Evolutionary conservation across 2,329 filamentous ascomycete species (phyloP).

Genomic region (Clonostachys byssicola): DNA sequence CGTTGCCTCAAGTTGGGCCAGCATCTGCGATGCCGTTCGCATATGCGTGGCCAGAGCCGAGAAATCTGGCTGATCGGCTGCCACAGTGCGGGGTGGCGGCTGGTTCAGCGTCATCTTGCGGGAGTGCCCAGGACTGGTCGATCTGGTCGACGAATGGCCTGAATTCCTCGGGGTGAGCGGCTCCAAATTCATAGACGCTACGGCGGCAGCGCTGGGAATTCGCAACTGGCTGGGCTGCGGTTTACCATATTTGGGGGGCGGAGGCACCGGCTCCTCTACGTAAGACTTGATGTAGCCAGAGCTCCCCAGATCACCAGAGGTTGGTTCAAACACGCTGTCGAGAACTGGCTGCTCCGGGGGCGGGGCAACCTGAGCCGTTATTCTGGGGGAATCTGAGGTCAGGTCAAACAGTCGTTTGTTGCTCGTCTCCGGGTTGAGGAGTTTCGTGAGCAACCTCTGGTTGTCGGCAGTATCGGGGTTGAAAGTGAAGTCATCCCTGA

Average conservation of each 20-base stretch:
- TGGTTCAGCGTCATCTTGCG: constrained; percentile 56
- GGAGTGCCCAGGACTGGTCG: constrained; percentile 59
- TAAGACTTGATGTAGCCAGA: constrained; percentile 62
- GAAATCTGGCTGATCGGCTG: constrained; percentile 71
- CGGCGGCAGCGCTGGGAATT: constrained; percentile 56
- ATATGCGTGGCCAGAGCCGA: constrained; percentile 82
- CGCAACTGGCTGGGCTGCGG: constrained; percentile 37
- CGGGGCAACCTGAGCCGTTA: constrained; percentile 29
- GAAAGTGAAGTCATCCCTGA: constrained; percentile 79
- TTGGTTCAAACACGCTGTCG: constrained; percentile 83
- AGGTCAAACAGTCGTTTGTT: constrained; percentile 63
- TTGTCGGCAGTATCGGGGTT: constrained; percentile 73
- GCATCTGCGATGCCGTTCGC: constrained; percentile 83
- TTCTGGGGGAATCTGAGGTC: constrained; percentile 59
- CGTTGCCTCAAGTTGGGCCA: constrained; percentile 77
- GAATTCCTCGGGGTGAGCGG: constrained; percentile 65
- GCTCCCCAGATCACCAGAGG: constrained; percentile 71
- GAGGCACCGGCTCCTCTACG: constrained; percentile 36
- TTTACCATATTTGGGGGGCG: constrained; percentile 16
- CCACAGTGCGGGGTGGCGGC: constrained; percentile 15
- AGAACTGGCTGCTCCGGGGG: constrained; percentile 36
- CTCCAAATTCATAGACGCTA: constrained; percentile 55
- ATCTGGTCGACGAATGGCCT: constrained; percentile 58
- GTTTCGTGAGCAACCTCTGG: constrained; percentile 53
- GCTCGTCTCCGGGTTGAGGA: constrained; percentile 53